Evolutionary conservation across 192 early-diverging fungal species (phyloP), one percentile per base, ranked within the genome.

Genomic region (Glomus cerebriforme): DNA sequence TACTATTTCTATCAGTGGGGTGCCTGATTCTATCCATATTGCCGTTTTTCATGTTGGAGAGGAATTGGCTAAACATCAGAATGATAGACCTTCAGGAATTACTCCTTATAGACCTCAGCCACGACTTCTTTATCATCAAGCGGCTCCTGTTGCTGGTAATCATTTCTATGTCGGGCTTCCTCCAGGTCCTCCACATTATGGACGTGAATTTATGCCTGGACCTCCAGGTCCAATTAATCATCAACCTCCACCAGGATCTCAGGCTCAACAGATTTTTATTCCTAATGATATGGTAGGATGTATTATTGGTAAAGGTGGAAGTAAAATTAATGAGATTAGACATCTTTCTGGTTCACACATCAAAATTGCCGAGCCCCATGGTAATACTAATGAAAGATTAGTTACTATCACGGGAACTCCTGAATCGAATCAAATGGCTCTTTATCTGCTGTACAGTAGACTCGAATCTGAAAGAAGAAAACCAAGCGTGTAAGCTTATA

Each of bases 221-320:
- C 78, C 70, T 27, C 78, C 64, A n/a, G 75, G 62, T 26, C 76
- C 76, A 1, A 66, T 78, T 49, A 66, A 78, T 68, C 68, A 70
- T 27, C 76, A 78, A 78, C 76, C 76, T 31, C 77, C 81, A 54
- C 82, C 81, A 45, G 83, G 81, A 17, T 82, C 86, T 9, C 86
- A 87, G 65, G 83, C 87, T n/a, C 88, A 89, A 73, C 89, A 89
- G 69, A 88, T 92, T 69, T 87, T 87, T 49, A 90, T 92, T 62
- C 91, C 91, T 17, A 88, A 88, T 67, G 90, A 91, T 64, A 87
- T 92, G 86, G 90, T 91, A 35, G 97, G 97, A 26, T 94, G 94
- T 80, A 95, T 99, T 77, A 99, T 99, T 85, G 97, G 97, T 80
- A 97, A 96, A 83, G 91, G 92, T 22, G 96, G 96, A 34, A 87